Conservation (phyloP, 2,329 filamentous ascomycete genomes). For the Diaporthe destruens region DNA sequence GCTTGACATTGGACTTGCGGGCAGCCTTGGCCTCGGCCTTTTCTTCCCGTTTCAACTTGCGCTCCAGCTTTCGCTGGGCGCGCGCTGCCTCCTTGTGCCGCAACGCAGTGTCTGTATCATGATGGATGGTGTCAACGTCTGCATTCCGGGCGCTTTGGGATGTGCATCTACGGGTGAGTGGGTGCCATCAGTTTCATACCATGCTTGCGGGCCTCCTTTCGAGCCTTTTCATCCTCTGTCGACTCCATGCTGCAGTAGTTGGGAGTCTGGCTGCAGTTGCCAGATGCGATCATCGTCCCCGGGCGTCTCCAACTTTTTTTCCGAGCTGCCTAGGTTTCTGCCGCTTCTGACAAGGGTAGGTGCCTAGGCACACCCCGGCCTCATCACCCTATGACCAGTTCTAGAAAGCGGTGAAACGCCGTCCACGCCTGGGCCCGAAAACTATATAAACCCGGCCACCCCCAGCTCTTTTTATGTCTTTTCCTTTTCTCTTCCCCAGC, state of each 20-base stretch:
- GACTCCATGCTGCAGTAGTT: slow-evolving; percentile 23
- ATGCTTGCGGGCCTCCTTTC: not conserved
- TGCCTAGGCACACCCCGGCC: not conserved
- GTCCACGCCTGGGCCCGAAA: not conserved
- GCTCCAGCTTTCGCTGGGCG: slow-evolving; percentile 51
- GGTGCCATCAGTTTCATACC: not conserved
- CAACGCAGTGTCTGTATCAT: slow-evolving; percentile 48
- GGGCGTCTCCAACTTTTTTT: slow-evolving; percentile 31
- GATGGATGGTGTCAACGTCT: not conserved
- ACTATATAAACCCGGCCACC: slow-evolving; percentile 16
- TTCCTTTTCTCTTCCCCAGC: not conserved
- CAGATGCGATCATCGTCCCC: slow-evolving; percentile 11
- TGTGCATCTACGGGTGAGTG: not conserved
- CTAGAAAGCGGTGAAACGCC: slow-evolving; percentile 18
- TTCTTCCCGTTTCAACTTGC: slow-evolving; percentile 53
- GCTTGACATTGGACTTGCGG: slow-evolving; percentile 44
- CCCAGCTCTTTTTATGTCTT: not conserved
- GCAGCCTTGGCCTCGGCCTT: slow-evolving; percentile 53
- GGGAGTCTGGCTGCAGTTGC: not conserved
- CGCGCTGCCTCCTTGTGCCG: slow-evolving; percentile 48
- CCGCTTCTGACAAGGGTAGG: slow-evolving; percentile 28
- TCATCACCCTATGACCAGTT: not conserved
- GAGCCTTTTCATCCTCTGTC: slow-evolving; percentile 9
- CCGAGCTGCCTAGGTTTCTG: slow-evolving; percentile 26
- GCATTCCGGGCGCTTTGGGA: no score